Evolutionary conservation across 1,284 basidiomycete genomes (phyloP), one percentile per base, ranked within the genome.

Genomic region (Marasmius sp.): DNA sequence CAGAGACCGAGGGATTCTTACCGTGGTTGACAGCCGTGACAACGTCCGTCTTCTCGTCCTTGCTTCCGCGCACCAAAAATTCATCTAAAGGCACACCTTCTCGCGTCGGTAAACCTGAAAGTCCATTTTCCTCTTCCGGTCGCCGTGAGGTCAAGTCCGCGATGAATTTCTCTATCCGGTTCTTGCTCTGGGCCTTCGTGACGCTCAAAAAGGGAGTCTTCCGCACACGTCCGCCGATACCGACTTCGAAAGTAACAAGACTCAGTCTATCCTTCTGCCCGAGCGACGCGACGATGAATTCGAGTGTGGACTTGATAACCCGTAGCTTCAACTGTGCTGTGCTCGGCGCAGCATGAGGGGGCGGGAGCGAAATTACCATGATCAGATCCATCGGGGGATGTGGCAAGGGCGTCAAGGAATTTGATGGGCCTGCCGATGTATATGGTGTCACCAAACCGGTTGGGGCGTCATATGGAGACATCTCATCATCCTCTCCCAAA

Each of bases 11-110:
- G 53, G 9, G 45, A 63, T 51, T 18, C 86, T 64, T 60, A 89
- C 92, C 93, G 69, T 94, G 89, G 72, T 98, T 98, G 63, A 97
- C 91, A 16, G 94, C 96, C 7, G 95, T 95, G 12, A 97, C 93
- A n/a, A 98, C 95, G 72, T 97, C 95, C 14, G 93, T 93, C 74
- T 93, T 92, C 75, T 97, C 94, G 22, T 97, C 94, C 67, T 88
- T 89, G 61, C 85, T 85, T 6, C 86, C 86, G 60, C 87, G 79
- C n/a, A 93, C 85, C 71, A 89, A 75, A 72, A 94, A 96, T 70
- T 90, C 89, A 69, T 93, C 91, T 57, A 84, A 70, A 37, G 80
- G 78, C 1, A 12, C 37, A 14, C 50, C 45, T 57, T 37, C 59
- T 54, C 47, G 78, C 58, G 65, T 73, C 20, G 45, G 16, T 18